Conservation (phyloP, 129 eudicot species). For the Chrysanthemum seticuspe region DNA sequence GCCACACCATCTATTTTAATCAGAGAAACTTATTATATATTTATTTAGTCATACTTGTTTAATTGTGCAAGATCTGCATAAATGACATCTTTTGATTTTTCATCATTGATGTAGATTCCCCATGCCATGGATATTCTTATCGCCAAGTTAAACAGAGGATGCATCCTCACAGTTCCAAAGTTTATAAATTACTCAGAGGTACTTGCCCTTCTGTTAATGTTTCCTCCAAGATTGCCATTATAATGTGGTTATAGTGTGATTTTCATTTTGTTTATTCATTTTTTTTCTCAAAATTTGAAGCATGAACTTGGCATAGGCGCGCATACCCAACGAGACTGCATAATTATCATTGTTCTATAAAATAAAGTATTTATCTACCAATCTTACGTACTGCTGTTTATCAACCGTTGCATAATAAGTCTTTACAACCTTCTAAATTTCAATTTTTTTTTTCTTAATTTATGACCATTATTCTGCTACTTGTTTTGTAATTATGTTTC, state of each 20-base stretch:
- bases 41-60: too few relatives aligned
- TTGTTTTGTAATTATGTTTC: not conserved
- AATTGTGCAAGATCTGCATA: not conserved
- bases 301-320: constrained; percentile 12
- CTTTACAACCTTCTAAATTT: not conserved
- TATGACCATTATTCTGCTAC: not conserved
- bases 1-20: too few relatives aligned
- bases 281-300: not conserved
- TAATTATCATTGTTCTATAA: not conserved
- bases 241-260: not conserved
- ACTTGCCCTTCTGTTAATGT: constrained; percentile 16
- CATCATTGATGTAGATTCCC: constrained; percentile 50
- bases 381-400: not conserved
- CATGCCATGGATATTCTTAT: constrained; percentile 78
- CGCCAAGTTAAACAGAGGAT: constrained; percentile 79
- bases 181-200: constrained; percentile 82
- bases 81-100: constrained; percentile 5
- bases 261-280: not conserved
- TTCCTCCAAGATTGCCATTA: constrained; percentile 17
- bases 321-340: not conserved
- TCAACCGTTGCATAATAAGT: not conserved
- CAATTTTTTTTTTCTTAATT: not conserved
- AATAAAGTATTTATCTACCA: not conserved
- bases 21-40: too few relatives aligned
- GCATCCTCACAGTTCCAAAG: constrained; percentile 90